Percentiles rank a stretch among this genome's conserved stretches.
These are phyloP conservation scores for Microbotryomycetes sp. DNA, from an alignment of 1,284 basidiomycete species.

Conservation along the genomic window DNA sequence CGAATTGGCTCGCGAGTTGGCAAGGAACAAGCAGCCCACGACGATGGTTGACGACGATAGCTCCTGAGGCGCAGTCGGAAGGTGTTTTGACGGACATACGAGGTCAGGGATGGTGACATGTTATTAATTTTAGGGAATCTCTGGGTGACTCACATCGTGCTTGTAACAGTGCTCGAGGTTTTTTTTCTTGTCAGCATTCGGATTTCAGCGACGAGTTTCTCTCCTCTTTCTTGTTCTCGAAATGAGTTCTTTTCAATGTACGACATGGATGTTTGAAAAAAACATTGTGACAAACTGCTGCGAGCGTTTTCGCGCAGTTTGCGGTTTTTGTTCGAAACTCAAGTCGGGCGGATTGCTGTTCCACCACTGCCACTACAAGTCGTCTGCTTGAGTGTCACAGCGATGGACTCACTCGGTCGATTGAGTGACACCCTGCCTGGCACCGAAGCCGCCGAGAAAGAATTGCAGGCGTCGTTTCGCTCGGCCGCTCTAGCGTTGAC, in stretches of 20 bases:
- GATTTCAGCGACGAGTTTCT: not conserved
- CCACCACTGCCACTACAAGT: no score
- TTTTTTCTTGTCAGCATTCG: no score
- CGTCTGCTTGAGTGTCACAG: not conserved
- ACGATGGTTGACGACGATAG: not conserved
- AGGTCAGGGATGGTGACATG: no score
- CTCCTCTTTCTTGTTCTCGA: not conserved
- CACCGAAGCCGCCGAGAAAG: constrained; percentile 5
- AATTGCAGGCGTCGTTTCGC: constrained; percentile 17
- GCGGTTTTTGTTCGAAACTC: not conserved
- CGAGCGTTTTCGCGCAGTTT: not conserved
- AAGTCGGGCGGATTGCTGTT: no score
- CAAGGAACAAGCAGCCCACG: not conserved
- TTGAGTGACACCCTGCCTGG: constrained; percentile 19
- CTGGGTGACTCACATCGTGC: no score
- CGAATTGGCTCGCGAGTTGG: not conserved
- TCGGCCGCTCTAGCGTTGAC: constrained; percentile 27
- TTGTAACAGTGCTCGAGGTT: no score
- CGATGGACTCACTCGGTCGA: constrained; percentile 26
- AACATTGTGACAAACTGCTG: no score
- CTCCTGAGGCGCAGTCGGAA: not conserved
- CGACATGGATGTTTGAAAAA: no score
- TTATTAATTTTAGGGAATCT: no score
- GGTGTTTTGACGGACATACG: no score
- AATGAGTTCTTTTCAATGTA: no score